Base-by-base conservation (phyloP, 768 basidiomycete genomes). In the Coprinopsis marcescibilis region DNA sequence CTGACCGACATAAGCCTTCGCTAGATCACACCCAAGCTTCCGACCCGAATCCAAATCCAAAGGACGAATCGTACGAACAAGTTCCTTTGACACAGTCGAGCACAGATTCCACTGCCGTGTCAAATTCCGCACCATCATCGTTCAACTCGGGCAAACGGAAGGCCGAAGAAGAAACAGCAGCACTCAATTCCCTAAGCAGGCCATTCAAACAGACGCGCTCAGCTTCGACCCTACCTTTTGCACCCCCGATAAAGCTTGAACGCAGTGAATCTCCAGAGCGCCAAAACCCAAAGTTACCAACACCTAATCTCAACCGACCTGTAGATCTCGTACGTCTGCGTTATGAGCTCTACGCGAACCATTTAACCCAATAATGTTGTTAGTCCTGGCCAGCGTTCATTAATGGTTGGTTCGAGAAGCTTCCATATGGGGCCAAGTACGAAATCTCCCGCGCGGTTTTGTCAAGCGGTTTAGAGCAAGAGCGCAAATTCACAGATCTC, bases 171-270 rank as follows among this genome's bases (percentile, higher is more conserved):
- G 8, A 15, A 5, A 40, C 7, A 21, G 10, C 35, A 11, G 17
- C 17, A 21, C 19, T 17, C 8, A 17, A 8, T 10, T 24, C 39
- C 19, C 39, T 23, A 4, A 8, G 8, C 19, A 40, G 39, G 15
- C 39, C 39, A 10, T 40, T 40, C 39, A 40, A 40, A 15, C 39
- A 40, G 8, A 17, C 39, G 10, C 39, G 39, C 10, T 40, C 39
- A 11, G 39, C 7, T 4, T 25, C 39, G 17, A 25, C 7, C 12
- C 17, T 40, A 23, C 35, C 7, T 17, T 19, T 37, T 17, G 7
- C 8, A 7, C 7, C 35, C 7, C 11, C 7, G 19, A 7, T 17
- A 37, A 19, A 37, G 10, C 29, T 32, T 8, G n/a, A n/a, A n/a
- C n/a, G n/a, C n/a, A n/a, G n/a, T n/a, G n/a, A n/a, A n/a, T n/a